Evolutionary conservation across 2,329 filamentous ascomycete genomes (phyloP).

Genomic region (Amauroascus niger): DNA sequence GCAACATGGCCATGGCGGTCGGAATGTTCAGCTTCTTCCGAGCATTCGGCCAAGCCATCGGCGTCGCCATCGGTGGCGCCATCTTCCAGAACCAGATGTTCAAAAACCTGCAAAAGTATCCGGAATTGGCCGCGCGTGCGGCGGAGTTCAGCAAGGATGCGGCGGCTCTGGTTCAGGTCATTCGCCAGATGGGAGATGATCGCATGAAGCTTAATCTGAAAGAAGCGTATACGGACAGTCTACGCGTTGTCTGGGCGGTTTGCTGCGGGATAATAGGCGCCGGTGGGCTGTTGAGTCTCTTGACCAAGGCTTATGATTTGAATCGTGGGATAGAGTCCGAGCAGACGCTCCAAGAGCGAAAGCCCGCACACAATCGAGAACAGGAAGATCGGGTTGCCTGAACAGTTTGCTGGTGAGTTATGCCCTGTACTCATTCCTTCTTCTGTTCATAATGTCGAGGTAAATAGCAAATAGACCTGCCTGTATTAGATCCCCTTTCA

Average conservation of each 20-base stretch:
- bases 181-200: constrained; percentile 44
- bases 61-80: constrained; percentile 57
- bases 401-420: not conserved
- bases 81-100: constrained; percentile 59
- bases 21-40: constrained; percentile 60
- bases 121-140: constrained; percentile 41
- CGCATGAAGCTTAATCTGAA: constrained; percentile 37
- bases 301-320: constrained; percentile 44
- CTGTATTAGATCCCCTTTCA: too few relatives aligned
- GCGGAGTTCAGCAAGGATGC: constrained; percentile 48
- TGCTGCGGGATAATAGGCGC: constrained; percentile 44
- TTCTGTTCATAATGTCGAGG: too few relatives aligned
- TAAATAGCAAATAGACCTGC: too few relatives aligned
- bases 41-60: constrained; percentile 54
- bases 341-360: constrained; percentile 39
- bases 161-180: constrained; percentile 49
- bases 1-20: constrained; percentile 51
- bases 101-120: constrained; percentile 41
- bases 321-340: constrained; percentile 40
- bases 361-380: not conserved
- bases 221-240: constrained; percentile 45
- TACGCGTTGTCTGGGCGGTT: constrained; percentile 50
- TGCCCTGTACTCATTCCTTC: too few relatives aligned
- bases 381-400: not conserved
- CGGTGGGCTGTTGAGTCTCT: constrained; percentile 44